Conservation (phyloP, 345 rosid species). For the Noccaea caerulescens region DNA sequence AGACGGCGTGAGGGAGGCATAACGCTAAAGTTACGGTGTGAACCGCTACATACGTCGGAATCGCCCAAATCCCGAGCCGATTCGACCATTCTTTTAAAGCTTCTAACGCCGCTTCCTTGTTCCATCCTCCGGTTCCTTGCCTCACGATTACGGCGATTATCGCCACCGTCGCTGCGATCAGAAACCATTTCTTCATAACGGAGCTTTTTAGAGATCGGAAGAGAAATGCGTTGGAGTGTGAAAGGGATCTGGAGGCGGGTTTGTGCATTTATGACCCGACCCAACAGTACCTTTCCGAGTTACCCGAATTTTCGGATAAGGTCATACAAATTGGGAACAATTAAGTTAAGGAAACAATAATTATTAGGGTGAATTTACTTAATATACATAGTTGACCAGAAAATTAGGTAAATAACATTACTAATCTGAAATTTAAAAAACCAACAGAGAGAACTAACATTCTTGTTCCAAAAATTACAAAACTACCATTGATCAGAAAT, state of each 20-base stretch:
- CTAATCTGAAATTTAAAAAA: too few relatives aligned
- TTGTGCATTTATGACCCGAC: not conserved
- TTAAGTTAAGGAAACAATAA: too few relatives aligned
- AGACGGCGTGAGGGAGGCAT: constrained; percentile 85
- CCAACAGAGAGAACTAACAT: too few relatives aligned
- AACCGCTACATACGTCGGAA: constrained; percentile 77
- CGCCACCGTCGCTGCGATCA: constrained; percentile 47
- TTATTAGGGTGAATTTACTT: too few relatives aligned
- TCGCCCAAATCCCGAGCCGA: constrained; percentile 81
- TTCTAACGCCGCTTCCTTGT: constrained; percentile 58
- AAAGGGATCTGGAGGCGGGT: not conserved
- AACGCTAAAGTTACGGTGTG: constrained; percentile 78
- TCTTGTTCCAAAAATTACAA: too few relatives aligned
- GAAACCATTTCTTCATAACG: constrained; percentile 62
- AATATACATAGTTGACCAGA: too few relatives aligned
- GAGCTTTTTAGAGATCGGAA: not conserved
- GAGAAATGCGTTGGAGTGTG: not conserved
- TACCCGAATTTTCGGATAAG: not conserved
- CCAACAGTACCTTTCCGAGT: not conserved
- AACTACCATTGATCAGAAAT: too few relatives aligned
- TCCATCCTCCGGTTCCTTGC: constrained; percentile 60
- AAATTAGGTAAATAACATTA: too few relatives aligned
- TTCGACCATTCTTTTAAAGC: constrained; percentile 59
- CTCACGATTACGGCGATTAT: constrained; percentile 43
- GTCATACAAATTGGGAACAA: too few relatives aligned